Conservation (phyloP, 1,284 basidiomycete genomes). For the Ustilago xerochloae region DNA sequence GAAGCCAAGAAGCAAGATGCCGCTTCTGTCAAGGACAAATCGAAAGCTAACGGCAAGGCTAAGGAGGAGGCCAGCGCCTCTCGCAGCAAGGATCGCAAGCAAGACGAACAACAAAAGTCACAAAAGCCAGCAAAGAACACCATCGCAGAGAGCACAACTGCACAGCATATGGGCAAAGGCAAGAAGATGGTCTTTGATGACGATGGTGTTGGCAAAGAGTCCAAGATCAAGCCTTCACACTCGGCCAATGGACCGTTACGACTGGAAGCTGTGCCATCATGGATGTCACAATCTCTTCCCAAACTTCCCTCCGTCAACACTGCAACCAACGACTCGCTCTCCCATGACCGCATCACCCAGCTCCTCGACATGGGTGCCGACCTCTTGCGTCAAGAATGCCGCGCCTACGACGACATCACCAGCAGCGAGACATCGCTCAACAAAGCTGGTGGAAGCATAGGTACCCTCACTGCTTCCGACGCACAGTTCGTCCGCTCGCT, state of each 20-base stretch:
- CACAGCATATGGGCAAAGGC: slow-evolving; percentile 38
- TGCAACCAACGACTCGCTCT: slow-evolving; percentile 3
- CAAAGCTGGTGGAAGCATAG: slow-evolving; percentile 51
- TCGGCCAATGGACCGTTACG: slow-evolving; percentile 28
- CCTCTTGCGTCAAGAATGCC: slow-evolving; percentile 55
- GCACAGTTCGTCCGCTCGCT: slow-evolving; percentile 66
- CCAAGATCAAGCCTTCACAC: slow-evolving; percentile 19
- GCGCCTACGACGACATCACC: slow-evolving; percentile 54
- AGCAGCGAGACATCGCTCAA: slow-evolving; percentile 55
- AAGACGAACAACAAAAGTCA: slow-evolving; percentile 25
- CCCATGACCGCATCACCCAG: slow-evolving; percentile 44
- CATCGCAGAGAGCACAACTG: slow-evolving; percentile 20
- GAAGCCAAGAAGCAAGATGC: slow-evolving; percentile 15
- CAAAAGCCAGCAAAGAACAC: slow-evolving; percentile 10
- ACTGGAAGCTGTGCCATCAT: slow-evolving; percentile 51
- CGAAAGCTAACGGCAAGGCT: slow-evolving; percentile 13
- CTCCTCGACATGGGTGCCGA: slow-evolving; percentile 55
- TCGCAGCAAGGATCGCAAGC: slow-evolving; percentile 9
- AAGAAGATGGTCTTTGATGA: slow-evolving; percentile 58
- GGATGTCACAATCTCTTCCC: slow-evolving; percentile 44
- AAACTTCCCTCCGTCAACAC: slow-evolving; percentile 32
- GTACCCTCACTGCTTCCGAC: slow-evolving; percentile 60
- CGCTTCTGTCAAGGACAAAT: slow-evolving; percentile 10
- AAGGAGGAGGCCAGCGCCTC: slow-evolving; percentile 11
- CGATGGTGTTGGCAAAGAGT: slow-evolving; percentile 33